A percentile compares a stretch with the other conserved stretches of the same genome.
Conservation (phyloP, 805 yeast species). For the Saccharomycopsis fibuligera region DNA sequence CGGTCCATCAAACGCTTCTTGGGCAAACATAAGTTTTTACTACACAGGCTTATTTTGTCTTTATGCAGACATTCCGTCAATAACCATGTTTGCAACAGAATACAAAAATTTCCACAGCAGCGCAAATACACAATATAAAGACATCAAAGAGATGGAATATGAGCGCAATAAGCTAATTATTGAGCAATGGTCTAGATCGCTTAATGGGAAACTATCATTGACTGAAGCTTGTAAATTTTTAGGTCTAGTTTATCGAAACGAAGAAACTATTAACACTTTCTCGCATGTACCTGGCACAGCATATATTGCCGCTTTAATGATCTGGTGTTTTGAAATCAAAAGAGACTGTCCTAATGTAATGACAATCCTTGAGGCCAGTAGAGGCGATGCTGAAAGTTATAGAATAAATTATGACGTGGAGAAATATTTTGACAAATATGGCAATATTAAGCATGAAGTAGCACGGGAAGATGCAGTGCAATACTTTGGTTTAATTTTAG, state of each 20-base stretch:
- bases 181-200: slow-evolving; percentile 27
- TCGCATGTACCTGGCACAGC: slow-evolving; percentile 26
- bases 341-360: slow-evolving; percentile 8
- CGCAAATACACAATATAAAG: slow-evolving; percentile 11
- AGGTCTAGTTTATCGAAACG: slow-evolving; percentile 25
- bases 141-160: slow-evolving; percentile 20
- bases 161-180: slow-evolving; percentile 21
- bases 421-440: slow-evolving; percentile 6
- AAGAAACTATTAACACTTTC: slow-evolving; percentile 23
- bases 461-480: slow-evolving; percentile 6
- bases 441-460: not conserved
- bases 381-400: not conserved
- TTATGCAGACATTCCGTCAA: slow-evolving; percentile 25
- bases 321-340: slow-evolving; percentile 22
- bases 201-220: slow-evolving; percentile 26
- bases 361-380: not conserved
- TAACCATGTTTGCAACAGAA: slow-evolving; percentile 20
- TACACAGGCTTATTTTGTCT: slow-evolving; percentile 27
- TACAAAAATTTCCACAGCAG: slow-evolving; percentile 1
- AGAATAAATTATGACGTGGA: not conserved
- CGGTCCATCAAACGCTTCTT: slow-evolving; percentile 30
- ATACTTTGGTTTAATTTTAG: slow-evolving; percentile 4
- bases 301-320: slow-evolving; percentile 22
- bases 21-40: slow-evolving; percentile 30
- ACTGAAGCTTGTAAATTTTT: slow-evolving; percentile 28